Base-by-base conservation (phyloP, 148 eudicot genomes). In the Fallopia convolvulus region DNA sequence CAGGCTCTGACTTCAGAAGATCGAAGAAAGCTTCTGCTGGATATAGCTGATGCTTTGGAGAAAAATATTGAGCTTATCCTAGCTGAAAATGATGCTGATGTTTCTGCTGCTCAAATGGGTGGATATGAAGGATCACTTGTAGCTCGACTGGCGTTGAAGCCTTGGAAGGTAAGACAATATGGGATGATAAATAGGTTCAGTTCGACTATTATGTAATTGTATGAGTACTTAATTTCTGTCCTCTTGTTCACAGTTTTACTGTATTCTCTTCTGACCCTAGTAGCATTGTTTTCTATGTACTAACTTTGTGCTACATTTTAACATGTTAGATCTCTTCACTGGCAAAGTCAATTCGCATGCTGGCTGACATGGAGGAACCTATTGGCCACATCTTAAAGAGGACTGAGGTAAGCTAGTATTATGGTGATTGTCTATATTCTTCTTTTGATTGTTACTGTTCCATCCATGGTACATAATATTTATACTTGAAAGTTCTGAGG, bases 321-420 rank as follows among this genome's bases (percentile, higher is more conserved):
- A 11, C 53, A 20, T 48, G 32, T 20, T 44, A 73, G 75, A 44
- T 73, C 50, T 73, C 75, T 48, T 20, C 53, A 44, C 94, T 95
- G 53, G 97, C 99, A 46, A 92, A 93, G 76, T 81, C 99, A 42
- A 84, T 95, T 79, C 93, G 99, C 44, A 88, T 86, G 78, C 90
- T 95, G 84, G 99, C 99, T 75, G 89, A 87, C 33, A 92, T 95
- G 97, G 97, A 95, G 78, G 99, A 95, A 52, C 99, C 99, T 14
- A 83, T 95, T 78, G 99, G 99, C 72, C 92, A 74, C 74, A 83
- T 91, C 76, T 39, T 91, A 50, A 92, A 87, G 82, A 92, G 81
- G 87, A 95, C 94, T 39, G 94, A 95, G 97, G 99, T 90, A 71
- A 74, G 87, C 4, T 33, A 33, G 42, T 7, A 36, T 18, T 68